phyloP scores from a whole-genome alignment of 2,329 filamentous ascomycete genomes.

The Bipolaris zeicola region DNA sequence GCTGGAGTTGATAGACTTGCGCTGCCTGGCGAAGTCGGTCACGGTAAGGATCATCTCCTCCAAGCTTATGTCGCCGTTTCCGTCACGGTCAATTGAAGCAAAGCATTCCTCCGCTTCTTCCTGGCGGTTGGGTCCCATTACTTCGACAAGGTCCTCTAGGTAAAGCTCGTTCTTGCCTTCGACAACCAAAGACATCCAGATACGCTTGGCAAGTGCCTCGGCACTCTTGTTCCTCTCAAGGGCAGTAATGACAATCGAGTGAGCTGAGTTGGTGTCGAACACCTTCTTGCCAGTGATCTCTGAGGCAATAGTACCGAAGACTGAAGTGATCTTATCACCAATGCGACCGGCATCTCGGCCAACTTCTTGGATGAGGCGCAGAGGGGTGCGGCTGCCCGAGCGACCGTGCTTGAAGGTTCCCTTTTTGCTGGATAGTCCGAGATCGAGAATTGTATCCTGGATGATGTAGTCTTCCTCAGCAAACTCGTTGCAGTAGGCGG shows the following conservation, averaged over 20 bases:
- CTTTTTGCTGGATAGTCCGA: slow-evolving; percentile 65
- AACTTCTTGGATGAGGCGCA: slow-evolving; percentile 72
- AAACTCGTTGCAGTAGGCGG: slow-evolving; percentile 90
- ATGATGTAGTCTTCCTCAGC: slow-evolving; percentile 90
- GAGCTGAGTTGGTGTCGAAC: slow-evolving; percentile 88
- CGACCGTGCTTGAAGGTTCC: slow-evolving; percentile 53
- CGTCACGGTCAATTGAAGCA: slow-evolving; percentile 77
- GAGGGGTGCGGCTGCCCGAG: slow-evolving; percentile 73
- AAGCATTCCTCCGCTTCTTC: slow-evolving; percentile 88
- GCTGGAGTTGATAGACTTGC: slow-evolving; percentile 86
- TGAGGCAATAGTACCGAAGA: slow-evolving; percentile 89
- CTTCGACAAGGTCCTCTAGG: slow-evolving; percentile 82
- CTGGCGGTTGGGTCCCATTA: slow-evolving; percentile 76
- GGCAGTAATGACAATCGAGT: slow-evolving; percentile 87
- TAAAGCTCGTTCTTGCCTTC: slow-evolving; percentile 83
- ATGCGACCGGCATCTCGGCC: slow-evolving; percentile 74
- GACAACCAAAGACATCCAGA: slow-evolving; percentile 98
- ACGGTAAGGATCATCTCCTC: slow-evolving; percentile 94
- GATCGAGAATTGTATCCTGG: slow-evolving; percentile 68
- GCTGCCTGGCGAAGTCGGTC: slow-evolving; percentile 79
- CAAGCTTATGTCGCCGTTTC: slow-evolving; percentile 91
- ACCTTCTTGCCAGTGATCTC: slow-evolving; percentile 96
- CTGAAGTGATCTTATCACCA: slow-evolving; percentile 91
- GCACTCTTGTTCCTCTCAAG: slow-evolving; percentile 82
- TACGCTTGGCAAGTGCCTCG: slow-evolving; percentile 88